Conservation (phyloP, 1,284 basidiomycete genomes). For the Ustilago crameri region DNA sequence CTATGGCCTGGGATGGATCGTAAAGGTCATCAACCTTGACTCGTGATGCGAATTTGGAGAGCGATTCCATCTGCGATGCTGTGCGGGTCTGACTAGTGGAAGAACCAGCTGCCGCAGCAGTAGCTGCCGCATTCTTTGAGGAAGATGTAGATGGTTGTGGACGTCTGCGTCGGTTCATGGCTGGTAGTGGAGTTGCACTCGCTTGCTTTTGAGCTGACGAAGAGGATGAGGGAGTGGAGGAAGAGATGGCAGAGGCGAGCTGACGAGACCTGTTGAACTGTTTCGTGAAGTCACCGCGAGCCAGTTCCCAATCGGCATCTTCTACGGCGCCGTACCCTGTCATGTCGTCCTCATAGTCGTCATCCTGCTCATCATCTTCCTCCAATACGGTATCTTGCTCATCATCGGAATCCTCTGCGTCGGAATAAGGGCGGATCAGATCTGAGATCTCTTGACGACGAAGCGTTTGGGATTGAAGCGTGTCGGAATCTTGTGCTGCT, state of each 20-base stretch:
- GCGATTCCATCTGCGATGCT: conserved; percentile 58
- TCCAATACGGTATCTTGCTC: conserved; percentile 2
- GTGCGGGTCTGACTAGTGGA: conserved; percentile 40
- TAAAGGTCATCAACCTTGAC: conserved; percentile 57
- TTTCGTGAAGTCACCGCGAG: conserved; percentile 66
- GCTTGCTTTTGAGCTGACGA: conserved; percentile 11
- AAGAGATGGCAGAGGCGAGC: conserved; percentile 49
- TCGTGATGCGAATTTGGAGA: conserved; percentile 60
- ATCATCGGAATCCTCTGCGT: conserved; percentile 36
- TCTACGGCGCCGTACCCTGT: conserved; percentile 56
- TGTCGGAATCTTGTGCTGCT: conserved; percentile 31
- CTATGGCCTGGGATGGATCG: conserved; percentile 61
- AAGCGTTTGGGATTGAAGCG: conserved; percentile 16
- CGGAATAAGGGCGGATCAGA: conserved; percentile 31
- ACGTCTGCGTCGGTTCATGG: conserved; percentile 49
- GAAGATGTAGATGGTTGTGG: conserved; percentile 10
- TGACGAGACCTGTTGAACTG: conserved; percentile 65
- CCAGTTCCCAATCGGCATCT: conserved; percentile 67
- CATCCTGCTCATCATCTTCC: conserved; percentile 38
- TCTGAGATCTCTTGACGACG: conserved; percentile 44
- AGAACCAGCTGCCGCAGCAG: conserved; percentile 12
- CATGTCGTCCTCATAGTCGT: conserved; percentile 42
- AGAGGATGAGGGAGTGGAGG: conserved; percentile 8
- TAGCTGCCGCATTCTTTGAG: not conserved
- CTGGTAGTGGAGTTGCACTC: conserved; percentile 37